phyloP scores from a whole-genome alignment of 2,329 filamentous ascomycete species.

The Metarhizium humberi region DNA sequence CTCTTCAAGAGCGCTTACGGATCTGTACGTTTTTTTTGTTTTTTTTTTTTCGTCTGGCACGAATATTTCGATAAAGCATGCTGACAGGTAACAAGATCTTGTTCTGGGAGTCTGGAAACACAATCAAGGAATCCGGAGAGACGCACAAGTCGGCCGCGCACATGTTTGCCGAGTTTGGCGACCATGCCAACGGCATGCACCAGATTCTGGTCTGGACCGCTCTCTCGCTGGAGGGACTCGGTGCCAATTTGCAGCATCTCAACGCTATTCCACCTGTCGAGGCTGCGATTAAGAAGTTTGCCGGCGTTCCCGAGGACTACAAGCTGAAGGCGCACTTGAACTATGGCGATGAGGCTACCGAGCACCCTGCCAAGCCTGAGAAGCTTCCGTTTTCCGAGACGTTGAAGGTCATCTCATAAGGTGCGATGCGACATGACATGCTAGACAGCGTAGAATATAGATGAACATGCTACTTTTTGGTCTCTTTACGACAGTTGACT shows the following conservation, averaged over 20 bases:
- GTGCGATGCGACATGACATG: too few species aligned
- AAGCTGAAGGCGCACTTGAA: slow-evolving; percentile 75
- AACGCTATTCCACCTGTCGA: slow-evolving; percentile 70
- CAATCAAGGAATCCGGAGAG: slow-evolving; percentile 58
- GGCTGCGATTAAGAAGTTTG: slow-evolving; percentile 56
- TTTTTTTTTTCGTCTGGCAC: too few species aligned
- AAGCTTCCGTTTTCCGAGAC: slow-evolving; percentile 25
- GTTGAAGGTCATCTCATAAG: slow-evolving; percentile 2
- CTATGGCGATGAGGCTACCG: slow-evolving; percentile 57
- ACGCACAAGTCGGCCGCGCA: slow-evolving; percentile 64
- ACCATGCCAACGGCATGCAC: slow-evolving; percentile 68
- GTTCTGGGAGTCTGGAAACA: slow-evolving; percentile 47
- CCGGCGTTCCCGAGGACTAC: slow-evolving; percentile 65
- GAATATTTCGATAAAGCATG: slow-evolving; percentile 20
- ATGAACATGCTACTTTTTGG: too few species aligned
- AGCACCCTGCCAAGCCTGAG: slow-evolving; percentile 53
- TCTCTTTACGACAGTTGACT: too few species aligned
- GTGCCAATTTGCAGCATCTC: slow-evolving; percentile 89
- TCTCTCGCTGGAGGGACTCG: slow-evolving; percentile 74
- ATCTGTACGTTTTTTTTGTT: slow-evolving; percentile 20
- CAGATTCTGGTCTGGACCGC: slow-evolving; percentile 75
- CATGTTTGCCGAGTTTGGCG: slow-evolving; percentile 68
- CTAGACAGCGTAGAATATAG: too few species aligned
- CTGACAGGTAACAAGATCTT: slow-evolving; percentile 79
- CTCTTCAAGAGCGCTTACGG: slow-evolving; percentile 14